phyloP scores from a whole-genome alignment of 2,329 filamentous ascomycete genomes.

The Sporothrix pseudoabietina region DNA sequence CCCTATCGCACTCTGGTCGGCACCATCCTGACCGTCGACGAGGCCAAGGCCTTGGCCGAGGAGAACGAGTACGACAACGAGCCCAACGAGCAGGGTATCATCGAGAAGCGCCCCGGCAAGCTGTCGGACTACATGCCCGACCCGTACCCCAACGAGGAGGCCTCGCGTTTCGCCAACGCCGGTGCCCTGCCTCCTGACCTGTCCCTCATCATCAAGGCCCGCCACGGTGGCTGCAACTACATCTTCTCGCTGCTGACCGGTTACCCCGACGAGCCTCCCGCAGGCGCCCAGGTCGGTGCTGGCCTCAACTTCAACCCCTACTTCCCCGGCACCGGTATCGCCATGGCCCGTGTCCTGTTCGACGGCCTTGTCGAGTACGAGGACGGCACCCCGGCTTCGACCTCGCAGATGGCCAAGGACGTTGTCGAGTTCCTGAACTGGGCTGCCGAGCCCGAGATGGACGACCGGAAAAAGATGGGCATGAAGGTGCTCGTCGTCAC shows the following conservation, averaged over 20 bases:
- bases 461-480: constrained; percentile 99
- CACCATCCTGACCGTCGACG: constrained; percentile 89
- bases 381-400: constrained; percentile 88
- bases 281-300: constrained; percentile 78
- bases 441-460: constrained; percentile 98
- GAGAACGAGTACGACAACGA: constrained; percentile 98
- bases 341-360: constrained; percentile 97
- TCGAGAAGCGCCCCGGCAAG: constrained; percentile 98
- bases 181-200: constrained; percentile 97
- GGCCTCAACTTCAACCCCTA: constrained; percentile 99
- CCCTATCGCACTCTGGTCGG: constrained; percentile 93
- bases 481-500: constrained; percentile 89
- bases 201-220: constrained; percentile 94
- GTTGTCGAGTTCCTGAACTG: constrained; percentile 99
- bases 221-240: constrained; percentile 98
- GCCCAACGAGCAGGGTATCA: constrained; percentile 96
- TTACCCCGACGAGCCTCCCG: constrained; percentile 94
- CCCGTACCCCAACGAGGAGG: constrained; percentile 99
- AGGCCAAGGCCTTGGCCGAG: constrained; percentile 95
- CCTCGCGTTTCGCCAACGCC: constrained; percentile 95
- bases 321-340: constrained; percentile 98
- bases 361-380: constrained; percentile 98
- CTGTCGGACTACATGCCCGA: constrained; percentile 93
- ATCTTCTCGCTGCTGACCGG: constrained; percentile 96
- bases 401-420: constrained; percentile 99